Conservation (phyloP, 306 rosid genomes). For the Trifolium repens region DNA sequence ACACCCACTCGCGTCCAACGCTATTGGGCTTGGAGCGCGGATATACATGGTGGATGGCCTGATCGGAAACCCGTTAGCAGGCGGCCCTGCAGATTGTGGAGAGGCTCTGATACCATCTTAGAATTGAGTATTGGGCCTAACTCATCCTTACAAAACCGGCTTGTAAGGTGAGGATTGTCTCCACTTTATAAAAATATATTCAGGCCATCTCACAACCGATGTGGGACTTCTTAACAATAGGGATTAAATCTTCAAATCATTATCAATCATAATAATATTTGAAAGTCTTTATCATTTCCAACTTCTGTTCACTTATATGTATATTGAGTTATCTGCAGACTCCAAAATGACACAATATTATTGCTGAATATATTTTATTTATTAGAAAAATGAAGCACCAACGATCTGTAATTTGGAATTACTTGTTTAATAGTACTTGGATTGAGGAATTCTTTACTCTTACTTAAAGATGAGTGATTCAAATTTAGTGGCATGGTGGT, state of each 20-base stretch:
- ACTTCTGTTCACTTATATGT: neutral
- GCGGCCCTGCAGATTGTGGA: too few relatives aligned
- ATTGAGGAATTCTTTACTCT: neutral
- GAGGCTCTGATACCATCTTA: too few relatives aligned
- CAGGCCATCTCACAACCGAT: too few relatives aligned
- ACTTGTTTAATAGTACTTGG: neutral
- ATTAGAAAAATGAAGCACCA: neutral
- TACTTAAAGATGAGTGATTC: neutral
- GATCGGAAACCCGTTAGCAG: too few relatives aligned
- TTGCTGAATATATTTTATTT: neutral
- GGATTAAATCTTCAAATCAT: neutral
- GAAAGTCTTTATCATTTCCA: neutral
- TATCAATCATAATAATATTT: neutral
- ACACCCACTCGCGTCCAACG: too few relatives aligned
- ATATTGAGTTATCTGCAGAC: neutral
- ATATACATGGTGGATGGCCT: too few relatives aligned
- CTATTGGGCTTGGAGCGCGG: too few relatives aligned
- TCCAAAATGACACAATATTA: neutral
- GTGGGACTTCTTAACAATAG: too few relatives aligned
- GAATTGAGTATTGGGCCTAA: too few relatives aligned
- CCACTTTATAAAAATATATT: too few relatives aligned
- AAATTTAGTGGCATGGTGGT: conserved; percentile 5
- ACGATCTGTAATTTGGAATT: neutral
- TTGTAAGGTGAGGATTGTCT: too few relatives aligned
- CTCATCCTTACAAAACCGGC: too few relatives aligned